phyloP scores from a whole-genome alignment of 768 basidiomycete genomes.

The Panaeolus papilionaceus region DNA sequence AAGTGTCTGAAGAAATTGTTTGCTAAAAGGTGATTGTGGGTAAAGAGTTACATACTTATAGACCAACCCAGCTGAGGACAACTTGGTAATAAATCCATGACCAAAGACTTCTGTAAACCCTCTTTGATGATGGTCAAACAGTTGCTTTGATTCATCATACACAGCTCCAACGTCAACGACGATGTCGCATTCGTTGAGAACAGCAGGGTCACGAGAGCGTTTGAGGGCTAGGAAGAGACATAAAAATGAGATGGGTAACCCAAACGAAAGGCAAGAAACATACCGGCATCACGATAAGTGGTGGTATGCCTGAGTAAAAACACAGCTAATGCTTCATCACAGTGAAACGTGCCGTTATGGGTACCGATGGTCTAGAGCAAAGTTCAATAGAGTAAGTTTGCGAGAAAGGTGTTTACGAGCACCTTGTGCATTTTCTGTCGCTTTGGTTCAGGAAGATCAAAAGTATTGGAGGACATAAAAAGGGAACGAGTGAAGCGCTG shows the following conservation, averaged over 20 bases:
- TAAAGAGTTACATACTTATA: constrained; percentile 76
- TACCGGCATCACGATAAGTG: constrained; percentile 78
- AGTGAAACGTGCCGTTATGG: constrained; percentile 95
- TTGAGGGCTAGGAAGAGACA: constrained; percentile 55
- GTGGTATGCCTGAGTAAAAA: constrained; percentile 84
- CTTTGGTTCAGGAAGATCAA: constrained; percentile 36
- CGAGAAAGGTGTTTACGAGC: constrained; percentile 12
- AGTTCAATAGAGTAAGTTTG: constrained; percentile 13
- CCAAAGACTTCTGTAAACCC: constrained; percentile 93
- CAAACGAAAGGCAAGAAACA: constrained; percentile 22
- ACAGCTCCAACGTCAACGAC: constrained; percentile 96
- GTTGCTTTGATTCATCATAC: constrained; percentile 78
- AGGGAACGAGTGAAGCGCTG: constrained; percentile 14
- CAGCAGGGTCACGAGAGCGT: constrained; percentile 73
- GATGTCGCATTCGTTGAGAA: constrained; percentile 85
- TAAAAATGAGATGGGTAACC: constrained; percentile 6
- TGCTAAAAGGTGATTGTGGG: constrained; percentile 5
- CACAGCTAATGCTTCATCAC: constrained; percentile 95
- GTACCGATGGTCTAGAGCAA: constrained; percentile 80
- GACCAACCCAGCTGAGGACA: constrained; percentile 91
- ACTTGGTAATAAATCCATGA: constrained; percentile 84
- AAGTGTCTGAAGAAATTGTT: constrained; percentile 67
- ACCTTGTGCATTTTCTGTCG: constrained; percentile 49
- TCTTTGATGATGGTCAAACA: constrained; percentile 97
- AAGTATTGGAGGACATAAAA: constrained; percentile 27